phyloP scores from a whole-genome alignment of 768 basidiomycete species.

The Calocera viscosa region DNA sequence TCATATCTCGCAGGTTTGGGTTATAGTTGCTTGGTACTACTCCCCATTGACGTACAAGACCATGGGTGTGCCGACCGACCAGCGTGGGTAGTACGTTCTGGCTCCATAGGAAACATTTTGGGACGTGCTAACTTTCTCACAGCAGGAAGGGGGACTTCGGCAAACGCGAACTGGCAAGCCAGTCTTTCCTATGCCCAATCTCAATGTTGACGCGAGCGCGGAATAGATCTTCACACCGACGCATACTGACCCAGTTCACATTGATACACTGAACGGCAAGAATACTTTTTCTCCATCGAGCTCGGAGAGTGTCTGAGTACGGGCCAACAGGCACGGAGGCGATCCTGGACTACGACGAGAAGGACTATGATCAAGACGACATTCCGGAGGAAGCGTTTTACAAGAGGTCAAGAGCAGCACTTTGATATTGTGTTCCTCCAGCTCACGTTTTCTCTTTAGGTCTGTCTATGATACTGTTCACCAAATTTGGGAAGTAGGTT shows the following conservation, averaged over 20 bases:
- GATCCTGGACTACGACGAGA: neutral
- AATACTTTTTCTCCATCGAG: too few relatives aligned
- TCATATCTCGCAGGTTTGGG: neutral
- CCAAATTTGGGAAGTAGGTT: neutral
- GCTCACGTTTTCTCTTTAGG: neutral
- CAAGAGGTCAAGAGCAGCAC: neutral
- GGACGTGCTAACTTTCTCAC: neutral
- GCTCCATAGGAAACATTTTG: neutral
- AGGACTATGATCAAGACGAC: neutral
- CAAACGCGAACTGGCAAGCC: neutral
- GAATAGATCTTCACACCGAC: neutral
- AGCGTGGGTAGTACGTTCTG: neutral
- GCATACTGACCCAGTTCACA: neutral
- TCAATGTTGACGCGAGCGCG: neutral
- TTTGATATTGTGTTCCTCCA: neutral
- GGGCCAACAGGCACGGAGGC: neutral
- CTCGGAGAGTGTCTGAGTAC: too few relatives aligned
- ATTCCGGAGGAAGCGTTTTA: neutral
- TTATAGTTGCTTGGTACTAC: neutral
- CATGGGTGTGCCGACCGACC: neutral
- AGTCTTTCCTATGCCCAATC: neutral
- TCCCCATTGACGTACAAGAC: neutral
- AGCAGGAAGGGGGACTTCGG: neutral
- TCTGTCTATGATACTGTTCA: neutral
- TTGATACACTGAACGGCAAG: neutral